Evolutionary conservation across 768 basidiomycete genomes (phyloP).

Genomic region (Trametes villosa): DNA sequence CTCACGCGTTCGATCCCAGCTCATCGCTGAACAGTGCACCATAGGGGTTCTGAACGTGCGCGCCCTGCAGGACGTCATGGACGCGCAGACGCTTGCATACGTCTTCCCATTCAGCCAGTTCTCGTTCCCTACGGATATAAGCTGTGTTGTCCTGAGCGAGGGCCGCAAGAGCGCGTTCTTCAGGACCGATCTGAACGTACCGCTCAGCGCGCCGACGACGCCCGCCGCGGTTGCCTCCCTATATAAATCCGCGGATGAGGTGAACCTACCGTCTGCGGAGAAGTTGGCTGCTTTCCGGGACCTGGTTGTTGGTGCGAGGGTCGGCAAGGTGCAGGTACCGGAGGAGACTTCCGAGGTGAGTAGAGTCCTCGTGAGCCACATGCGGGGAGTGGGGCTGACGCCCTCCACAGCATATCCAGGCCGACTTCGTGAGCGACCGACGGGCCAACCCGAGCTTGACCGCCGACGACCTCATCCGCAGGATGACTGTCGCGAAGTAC

Average conservation of each 20-base stretch:
- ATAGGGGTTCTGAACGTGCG: constrained; percentile 67
- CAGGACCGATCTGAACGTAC: constrained; percentile 63
- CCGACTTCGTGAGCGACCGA: constrained; percentile 64
- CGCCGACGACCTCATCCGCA: constrained; percentile 65
- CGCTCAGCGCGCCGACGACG: constrained; percentile 41
- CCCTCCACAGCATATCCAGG: constrained; percentile 64
- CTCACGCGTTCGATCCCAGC: too few relatives aligned
- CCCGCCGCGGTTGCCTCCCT: constrained; percentile 37
- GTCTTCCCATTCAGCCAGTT: constrained; percentile 77
- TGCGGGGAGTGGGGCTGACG: not conserved
- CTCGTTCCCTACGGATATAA: constrained; percentile 71
- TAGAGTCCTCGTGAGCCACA: too few relatives aligned
- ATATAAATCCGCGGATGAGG: constrained; percentile 51
- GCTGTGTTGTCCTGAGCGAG: constrained; percentile 62
- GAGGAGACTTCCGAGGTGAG: constrained; percentile 64
- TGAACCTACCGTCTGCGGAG: constrained; percentile 52
- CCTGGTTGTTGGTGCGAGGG: constrained; percentile 62
- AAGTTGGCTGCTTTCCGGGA: constrained; percentile 59
- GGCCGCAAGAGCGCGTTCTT: constrained; percentile 77
- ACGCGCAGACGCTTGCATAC: constrained; percentile 69
- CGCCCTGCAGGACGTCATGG: constrained; percentile 66
- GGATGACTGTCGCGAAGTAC: constrained; percentile 74
- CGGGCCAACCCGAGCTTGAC: constrained; percentile 44
- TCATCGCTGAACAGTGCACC: not conserved
- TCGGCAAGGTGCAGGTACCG: constrained; percentile 56